Conservation (phyloP, 345 rosid genomes). For the Cardamine resedifolia region DNA sequence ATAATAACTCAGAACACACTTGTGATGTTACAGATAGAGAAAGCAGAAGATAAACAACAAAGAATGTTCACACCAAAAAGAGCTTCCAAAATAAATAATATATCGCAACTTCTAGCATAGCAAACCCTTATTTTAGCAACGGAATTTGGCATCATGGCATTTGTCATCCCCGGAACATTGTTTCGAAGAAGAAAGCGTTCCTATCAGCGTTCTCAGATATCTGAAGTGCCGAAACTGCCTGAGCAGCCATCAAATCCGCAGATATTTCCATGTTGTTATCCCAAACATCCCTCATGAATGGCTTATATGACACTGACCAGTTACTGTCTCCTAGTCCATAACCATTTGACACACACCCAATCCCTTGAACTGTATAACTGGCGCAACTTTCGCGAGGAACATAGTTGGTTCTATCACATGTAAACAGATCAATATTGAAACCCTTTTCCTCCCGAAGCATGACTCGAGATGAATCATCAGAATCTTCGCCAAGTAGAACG, state of each 20-base stretch:
- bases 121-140: background rate
- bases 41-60: background rate
- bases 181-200: constrained; percentile 36
- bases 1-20: background rate
- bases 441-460: constrained; percentile 53
- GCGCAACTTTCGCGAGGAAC: constrained; percentile 37
- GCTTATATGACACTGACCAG: constrained; percentile 45
- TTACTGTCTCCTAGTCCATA: constrained; percentile 48
- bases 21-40: background rate
- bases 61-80: background rate
- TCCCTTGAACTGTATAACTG: constrained; percentile 47
- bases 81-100: background rate
- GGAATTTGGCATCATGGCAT: background rate
- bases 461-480: constrained; percentile 67
- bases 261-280: constrained; percentile 54
- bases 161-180: constrained; percentile 48
- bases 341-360: constrained; percentile 55
- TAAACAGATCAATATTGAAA: constrained; percentile 46
- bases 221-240: constrained; percentile 85
- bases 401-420: constrained; percentile 43
- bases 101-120: background rate
- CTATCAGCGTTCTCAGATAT: constrained; percentile 50
- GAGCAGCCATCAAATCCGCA: constrained; percentile 67
- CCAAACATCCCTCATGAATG: constrained; percentile 46
- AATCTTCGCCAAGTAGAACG: constrained; percentile 85